A percentile compares a stretch with the other conserved stretches of the same genome.
Evolutionary conservation across 495 filamentous ascomycete species (phyloP).

Genomic region (Aspergillus hancockii): DNA sequence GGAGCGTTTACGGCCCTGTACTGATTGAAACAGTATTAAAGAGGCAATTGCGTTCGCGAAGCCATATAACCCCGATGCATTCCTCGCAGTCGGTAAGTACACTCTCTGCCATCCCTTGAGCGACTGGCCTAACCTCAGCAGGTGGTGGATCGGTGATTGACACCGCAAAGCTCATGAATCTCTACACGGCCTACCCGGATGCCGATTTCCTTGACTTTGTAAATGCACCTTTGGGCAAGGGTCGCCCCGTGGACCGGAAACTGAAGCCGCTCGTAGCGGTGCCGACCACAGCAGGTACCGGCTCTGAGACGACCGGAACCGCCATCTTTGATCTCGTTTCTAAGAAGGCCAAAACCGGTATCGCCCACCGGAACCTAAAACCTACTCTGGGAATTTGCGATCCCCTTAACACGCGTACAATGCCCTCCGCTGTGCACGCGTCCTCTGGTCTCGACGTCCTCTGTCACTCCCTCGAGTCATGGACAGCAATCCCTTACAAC

Average conservation of each 20-base stretch:
- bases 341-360: conserved; percentile 88
- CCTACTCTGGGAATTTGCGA: conserved; percentile 96
- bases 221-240: conserved; percentile 90
- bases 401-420: conserved; percentile 89
- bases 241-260: conserved; percentile 75
- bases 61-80: conserved; percentile 78
- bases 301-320: conserved; percentile 93
- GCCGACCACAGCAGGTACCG: conserved; percentile 93
- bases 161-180: conserved; percentile 97
- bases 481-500: conserved; percentile 93
- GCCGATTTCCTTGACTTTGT: conserved; percentile 96
- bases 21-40: conserved; percentile 59
- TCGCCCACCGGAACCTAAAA: conserved; percentile 92
- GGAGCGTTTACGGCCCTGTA: not conserved
- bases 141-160: conserved; percentile 84
- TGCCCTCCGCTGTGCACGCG: conserved; percentile 90
- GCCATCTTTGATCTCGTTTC: conserved; percentile 95
- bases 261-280: conserved; percentile 86
- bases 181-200: conserved; percentile 84
- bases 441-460: conserved; percentile 90
- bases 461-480: conserved; percentile 90
- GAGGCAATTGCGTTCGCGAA: conserved; percentile 86
- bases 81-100: conserved; percentile 79
- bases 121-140: conserved; percentile 11
- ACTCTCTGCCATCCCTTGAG: conserved; percentile 3